Percentiles rank a stretch among this genome's conserved stretches.
phyloP scores from a whole-genome alignment of 352 stramenopile species.

The Globisporangium radiosum region DNA sequence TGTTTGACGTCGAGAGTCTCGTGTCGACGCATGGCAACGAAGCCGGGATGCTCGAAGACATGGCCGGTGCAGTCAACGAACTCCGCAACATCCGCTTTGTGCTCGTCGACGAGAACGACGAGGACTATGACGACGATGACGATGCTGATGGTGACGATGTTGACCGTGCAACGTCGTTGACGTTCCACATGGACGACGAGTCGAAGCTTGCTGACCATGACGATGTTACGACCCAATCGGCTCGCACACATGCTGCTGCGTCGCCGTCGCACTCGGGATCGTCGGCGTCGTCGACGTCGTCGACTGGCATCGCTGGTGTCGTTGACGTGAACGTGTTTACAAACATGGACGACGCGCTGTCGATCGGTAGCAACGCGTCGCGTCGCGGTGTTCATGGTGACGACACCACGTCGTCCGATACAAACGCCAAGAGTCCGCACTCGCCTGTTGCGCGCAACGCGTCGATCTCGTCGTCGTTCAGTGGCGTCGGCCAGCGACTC shows the following conservation, averaged over 20 bases:
- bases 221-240: not conserved
- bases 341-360: slow-evolving; percentile 65
- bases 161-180: slow-evolving; percentile 24
- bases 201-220: slow-evolving; percentile 32
- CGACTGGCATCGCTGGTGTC: slow-evolving; percentile 53
- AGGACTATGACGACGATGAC: slow-evolving; percentile 35
- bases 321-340: slow-evolving; percentile 81
- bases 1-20: slow-evolving; percentile 82
- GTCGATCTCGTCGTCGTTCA: slow-evolving; percentile 43
- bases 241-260: too few species aligned
- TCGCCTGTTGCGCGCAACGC: slow-evolving; percentile 2
- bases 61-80: slow-evolving; percentile 77
- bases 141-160: slow-evolving; percentile 37
- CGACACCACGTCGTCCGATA: slow-evolving; percentile 6
- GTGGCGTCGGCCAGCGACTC: slow-evolving; percentile 53
- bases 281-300: slow-evolving; percentile 25
- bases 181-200: slow-evolving; percentile 71
- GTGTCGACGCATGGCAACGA: slow-evolving; percentile 86
- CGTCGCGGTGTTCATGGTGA: slow-evolving; percentile 12
- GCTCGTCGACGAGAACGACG: slow-evolving; percentile 69
- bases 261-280: slow-evolving; percentile 19
- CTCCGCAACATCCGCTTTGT: slow-evolving; percentile 76
- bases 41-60: slow-evolving; percentile 84
- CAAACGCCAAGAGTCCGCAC: slow-evolving; percentile 12
- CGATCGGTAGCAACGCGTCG: slow-evolving; percentile 22